Evolutionary conservation across 345 rosid genomes (phyloP).

Genomic region (Linum trigynum): DNA sequence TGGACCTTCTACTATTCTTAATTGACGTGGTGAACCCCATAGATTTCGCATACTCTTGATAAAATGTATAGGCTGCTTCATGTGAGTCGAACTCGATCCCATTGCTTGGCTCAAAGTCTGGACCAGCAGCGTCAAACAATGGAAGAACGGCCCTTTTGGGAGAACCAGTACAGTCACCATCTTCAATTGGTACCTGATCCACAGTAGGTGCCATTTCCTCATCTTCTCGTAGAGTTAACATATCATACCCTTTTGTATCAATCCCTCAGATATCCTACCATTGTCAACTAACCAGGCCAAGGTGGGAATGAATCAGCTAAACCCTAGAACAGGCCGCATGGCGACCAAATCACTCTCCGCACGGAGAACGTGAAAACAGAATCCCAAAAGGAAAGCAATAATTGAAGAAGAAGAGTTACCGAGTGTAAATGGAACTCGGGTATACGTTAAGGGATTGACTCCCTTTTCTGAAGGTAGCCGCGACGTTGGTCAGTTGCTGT

Average conservation of each 20-base stretch:
- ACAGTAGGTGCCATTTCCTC: constrained; percentile 12
- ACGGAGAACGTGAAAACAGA: too few species aligned
- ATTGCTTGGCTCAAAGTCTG: constrained; percentile 19
- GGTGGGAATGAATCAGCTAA: background rate
- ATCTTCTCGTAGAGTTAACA: constrained; percentile 18
- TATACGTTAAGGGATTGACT: too few species aligned
- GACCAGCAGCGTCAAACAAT: constrained; percentile 15
- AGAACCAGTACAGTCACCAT: constrained; percentile 9
- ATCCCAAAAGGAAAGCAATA: too few species aligned
- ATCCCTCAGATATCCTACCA: background rate
- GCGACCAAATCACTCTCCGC: background rate
- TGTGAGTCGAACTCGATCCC: constrained; percentile 35
- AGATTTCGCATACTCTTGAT: constrained; percentile 35
- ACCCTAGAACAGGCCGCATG: background rate
- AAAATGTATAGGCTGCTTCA: constrained; percentile 28
- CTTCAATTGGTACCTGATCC: constrained; percentile 12
- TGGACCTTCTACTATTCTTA: constrained; percentile 33
- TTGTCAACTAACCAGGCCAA: background rate
- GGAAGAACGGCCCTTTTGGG: constrained; percentile 8
- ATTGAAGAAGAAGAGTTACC: too few species aligned
- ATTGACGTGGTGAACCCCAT: constrained; percentile 35
- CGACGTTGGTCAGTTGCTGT: too few species aligned
- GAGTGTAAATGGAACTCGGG: too few species aligned
- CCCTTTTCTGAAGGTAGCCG: too few species aligned
- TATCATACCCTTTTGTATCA: background rate